Evolutionary conservation across 176 grass and related monocot genomes (phyloP).

Genomic region (Musa beccarii): DNA sequence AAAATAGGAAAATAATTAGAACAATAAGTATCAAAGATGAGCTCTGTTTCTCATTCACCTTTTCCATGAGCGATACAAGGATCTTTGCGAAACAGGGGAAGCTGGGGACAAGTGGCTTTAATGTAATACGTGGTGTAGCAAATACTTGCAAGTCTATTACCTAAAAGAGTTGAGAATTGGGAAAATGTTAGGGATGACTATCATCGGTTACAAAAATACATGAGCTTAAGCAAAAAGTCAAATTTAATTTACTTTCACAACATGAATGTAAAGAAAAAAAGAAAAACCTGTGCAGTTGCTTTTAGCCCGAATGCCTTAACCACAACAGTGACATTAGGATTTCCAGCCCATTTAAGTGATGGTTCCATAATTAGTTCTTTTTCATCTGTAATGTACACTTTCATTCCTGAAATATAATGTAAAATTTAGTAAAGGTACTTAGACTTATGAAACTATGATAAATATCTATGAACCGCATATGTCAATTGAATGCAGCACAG

Average conservation of each 20-base stretch:
- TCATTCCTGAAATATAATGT: constrained; percentile 56
- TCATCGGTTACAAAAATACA: no score
- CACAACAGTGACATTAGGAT: constrained; percentile 75
- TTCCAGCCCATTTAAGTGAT: constrained; percentile 94
- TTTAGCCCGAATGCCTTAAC: constrained; percentile 74
- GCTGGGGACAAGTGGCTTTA: constrained; percentile 74
- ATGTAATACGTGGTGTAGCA: constrained; percentile 78
- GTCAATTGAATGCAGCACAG: no score
- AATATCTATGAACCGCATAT: no score
- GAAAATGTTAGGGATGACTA: no score
- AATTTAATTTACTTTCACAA: no score
- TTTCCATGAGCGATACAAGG: constrained; percentile 88
- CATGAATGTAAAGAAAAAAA: not conserved
- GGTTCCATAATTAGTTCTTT: constrained; percentile 99
- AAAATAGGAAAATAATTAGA: no score
- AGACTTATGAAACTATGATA: no score
- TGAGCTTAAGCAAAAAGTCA: no score
- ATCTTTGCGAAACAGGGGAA: constrained; percentile 98
- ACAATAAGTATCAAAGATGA: no score
- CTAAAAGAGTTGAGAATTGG: constrained; percentile 32
- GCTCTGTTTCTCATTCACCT: constrained; percentile 31
- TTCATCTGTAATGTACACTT: constrained; percentile 84
- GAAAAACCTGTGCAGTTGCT: constrained; percentile 61
- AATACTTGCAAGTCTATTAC: constrained; percentile 94
- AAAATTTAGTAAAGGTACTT: no score